These are phyloP conservation scores for Cystobasidium ongulense DNA, from an alignment of 768 basidiomycete genomes.

Conservation along the genomic window DNA sequence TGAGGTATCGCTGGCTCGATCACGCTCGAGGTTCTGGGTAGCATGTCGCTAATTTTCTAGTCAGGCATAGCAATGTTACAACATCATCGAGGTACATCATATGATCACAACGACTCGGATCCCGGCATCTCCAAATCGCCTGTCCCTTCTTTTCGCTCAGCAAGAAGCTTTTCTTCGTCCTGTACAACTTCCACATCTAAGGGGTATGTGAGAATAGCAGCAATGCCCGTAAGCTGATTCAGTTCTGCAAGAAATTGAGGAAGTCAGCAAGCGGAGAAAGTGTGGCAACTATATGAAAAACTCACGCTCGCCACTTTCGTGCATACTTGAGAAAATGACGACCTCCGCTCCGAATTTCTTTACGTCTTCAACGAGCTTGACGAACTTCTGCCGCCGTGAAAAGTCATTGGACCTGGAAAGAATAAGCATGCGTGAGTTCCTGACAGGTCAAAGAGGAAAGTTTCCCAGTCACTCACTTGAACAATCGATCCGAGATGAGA, in stretches of 20 bases:
- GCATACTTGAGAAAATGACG: slow-evolving; percentile 97
- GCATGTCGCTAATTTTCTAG: too few species aligned
- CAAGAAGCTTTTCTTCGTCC: slow-evolving; percentile 59
- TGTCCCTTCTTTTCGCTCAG: slow-evolving; percentile 25
- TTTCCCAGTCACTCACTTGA: slow-evolving; percentile 10
- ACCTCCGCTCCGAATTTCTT: slow-evolving; percentile 83
- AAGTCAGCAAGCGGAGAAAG: background rate
- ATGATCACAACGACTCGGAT: too few species aligned
- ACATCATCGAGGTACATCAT: too few species aligned
- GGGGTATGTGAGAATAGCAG: slow-evolving; percentile 91
- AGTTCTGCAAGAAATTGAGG: slow-evolving; percentile 55
- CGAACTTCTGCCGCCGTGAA: slow-evolving; percentile 67
- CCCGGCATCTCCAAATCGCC: slow-evolving; percentile 51
- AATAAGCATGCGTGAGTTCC: background rate
- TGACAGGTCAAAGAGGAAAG: background rate
- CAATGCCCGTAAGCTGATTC: slow-evolving; percentile 90
- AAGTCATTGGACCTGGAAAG: slow-evolving; percentile 67
- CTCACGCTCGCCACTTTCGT: slow-evolving; percentile 95
- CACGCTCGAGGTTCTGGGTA: too few species aligned
- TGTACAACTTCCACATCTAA: slow-evolving; percentile 92
- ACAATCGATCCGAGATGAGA: slow-evolving; percentile 88
- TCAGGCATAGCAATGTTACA: too few species aligned
- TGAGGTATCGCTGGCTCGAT: too few species aligned
- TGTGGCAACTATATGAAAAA: slow-evolving; percentile 26
- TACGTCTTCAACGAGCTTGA: slow-evolving; percentile 78